Evolutionary conservation across 305 asterid species (phyloP).

Genomic region (Caryopteris hybrid): DNA sequence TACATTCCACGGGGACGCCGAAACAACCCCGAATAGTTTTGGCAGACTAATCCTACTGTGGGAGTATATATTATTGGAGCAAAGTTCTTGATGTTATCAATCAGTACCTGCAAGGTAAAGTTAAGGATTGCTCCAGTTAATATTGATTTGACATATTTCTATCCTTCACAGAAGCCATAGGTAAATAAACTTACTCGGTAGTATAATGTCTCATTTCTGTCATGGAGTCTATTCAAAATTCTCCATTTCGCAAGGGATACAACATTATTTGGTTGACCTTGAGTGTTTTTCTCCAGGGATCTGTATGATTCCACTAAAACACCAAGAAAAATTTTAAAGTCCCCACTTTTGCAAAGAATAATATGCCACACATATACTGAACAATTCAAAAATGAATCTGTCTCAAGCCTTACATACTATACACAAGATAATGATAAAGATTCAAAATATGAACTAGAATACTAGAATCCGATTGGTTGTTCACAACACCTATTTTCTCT

Average conservation of each 20-base stretch:
- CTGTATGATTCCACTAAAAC: slow-evolving; percentile 86
- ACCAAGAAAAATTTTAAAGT: slow-evolving; percentile 19
- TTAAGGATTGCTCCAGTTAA: slow-evolving; percentile 16
- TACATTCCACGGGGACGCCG: slow-evolving; percentile 99
- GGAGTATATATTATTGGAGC: slow-evolving; percentile 98
- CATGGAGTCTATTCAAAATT: slow-evolving; percentile 92
- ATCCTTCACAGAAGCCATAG: slow-evolving; percentile 16
- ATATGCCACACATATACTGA: not conserved
- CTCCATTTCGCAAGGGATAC: slow-evolving; percentile 95
- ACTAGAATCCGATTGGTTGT: not conserved
- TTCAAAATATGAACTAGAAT: not conserved
- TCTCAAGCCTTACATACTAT: not conserved
- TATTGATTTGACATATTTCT: not conserved
- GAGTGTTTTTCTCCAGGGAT: slow-evolving; percentile 90
- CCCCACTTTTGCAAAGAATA: not conserved
- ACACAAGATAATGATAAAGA: not conserved
- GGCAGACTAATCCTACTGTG: slow-evolving; percentile 97
- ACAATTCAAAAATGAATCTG: not conserved
- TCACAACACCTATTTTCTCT: not conserved
- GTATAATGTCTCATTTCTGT: slow-evolving; percentile 95
- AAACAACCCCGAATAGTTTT: slow-evolving; percentile 94
- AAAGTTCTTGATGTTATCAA: slow-evolving; percentile 82
- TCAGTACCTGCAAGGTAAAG: slow-evolving; percentile 61
- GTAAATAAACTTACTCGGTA: slow-evolving; percentile 68
- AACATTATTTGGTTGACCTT: slow-evolving; percentile 58